Base-by-base conservation (phyloP, 768 basidiomycete genomes). In the Dioszegia hungarica region DNA sequence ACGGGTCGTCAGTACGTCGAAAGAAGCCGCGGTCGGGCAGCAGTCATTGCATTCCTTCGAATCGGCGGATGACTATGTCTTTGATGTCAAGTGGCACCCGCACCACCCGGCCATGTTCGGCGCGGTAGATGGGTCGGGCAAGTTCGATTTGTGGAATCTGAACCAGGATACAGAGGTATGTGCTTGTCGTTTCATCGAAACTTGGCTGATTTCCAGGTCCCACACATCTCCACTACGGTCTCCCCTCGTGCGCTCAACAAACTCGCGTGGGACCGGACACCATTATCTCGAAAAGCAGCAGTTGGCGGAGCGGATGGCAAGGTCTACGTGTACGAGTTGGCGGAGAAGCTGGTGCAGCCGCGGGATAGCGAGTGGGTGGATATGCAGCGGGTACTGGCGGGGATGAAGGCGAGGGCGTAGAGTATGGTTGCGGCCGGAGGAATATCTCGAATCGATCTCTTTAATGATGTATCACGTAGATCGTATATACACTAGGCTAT, bases 31-130 rank as follows among this genome's bases (percentile, higher is more conserved):
- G 12, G 39, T 28, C n/a, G 24, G 54, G 15, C 50, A 61, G 17
- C 80, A 93, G n/a, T n/a, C 54, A 22, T 41, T 83, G 0, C 88
- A 93, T 73, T 91, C 90, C 37, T 98, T 99, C 68, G 94, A 99
- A 63, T 94, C 97, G 76, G 89, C 92, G 12, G 91, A 93, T 72
- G 95, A 99, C 75, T 97, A 98, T 73, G 94, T 99, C 10, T 98
- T 95, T 78, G 95, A 97, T 78, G 93, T 90, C 43, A 89, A 87
- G 74, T 99, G 95, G 95, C 95, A 99, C 74, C 92, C 94, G 5
- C 81, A 84, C 14, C 93, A 99, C 77, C 95, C 95, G 14, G 91
- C 94, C 1, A 60, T 93, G 44, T 99, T 98, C 74, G 93, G 89
- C 20, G 85, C 85, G 3, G 95, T 90, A 1, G 92, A 98, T 72